Conservation (phyloP, 129 eudicot genomes). For the Oenanthe sinensis region DNA sequence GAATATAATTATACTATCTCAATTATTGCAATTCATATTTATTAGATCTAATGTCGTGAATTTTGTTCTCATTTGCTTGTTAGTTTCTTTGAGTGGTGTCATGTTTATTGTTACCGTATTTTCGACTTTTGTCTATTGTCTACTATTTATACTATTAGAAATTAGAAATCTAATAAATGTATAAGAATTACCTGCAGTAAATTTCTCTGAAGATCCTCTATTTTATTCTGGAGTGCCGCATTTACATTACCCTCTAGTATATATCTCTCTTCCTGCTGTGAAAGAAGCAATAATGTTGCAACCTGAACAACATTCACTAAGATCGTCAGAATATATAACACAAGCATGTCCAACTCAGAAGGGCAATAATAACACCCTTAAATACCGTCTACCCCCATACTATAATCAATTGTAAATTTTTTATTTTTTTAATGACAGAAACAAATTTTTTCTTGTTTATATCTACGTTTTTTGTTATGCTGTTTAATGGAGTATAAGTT, state of each 20-base stretch:
- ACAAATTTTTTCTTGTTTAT: not conserved
- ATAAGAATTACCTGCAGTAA: conserved; percentile 45
- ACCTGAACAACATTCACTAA: conserved; percentile 45
- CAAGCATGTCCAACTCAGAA: not conserved
- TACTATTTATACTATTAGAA: no score
- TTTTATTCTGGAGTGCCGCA: conserved; percentile 56
- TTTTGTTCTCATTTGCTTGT: no score
- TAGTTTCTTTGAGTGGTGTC: no score
- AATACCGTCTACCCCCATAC: not conserved
- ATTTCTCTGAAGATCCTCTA: conserved; percentile 77
- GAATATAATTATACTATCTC: no score
- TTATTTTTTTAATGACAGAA: no score
- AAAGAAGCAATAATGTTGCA: conserved; percentile 64
- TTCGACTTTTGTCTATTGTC: no score
- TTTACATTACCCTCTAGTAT: conserved; percentile 69
- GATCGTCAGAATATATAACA: not conserved
- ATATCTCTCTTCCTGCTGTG: conserved; percentile 88
- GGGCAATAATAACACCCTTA: not conserved
- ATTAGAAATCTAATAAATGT: no score
- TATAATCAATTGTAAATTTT: not conserved
- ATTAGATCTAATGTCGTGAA: no score
- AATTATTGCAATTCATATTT: no score
- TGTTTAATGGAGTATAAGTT: no score
- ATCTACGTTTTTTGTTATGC: not conserved
- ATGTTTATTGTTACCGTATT: no score